Base-by-base conservation (phyloP, 768 basidiomycete species). In the Mycena belliarum region DNA sequence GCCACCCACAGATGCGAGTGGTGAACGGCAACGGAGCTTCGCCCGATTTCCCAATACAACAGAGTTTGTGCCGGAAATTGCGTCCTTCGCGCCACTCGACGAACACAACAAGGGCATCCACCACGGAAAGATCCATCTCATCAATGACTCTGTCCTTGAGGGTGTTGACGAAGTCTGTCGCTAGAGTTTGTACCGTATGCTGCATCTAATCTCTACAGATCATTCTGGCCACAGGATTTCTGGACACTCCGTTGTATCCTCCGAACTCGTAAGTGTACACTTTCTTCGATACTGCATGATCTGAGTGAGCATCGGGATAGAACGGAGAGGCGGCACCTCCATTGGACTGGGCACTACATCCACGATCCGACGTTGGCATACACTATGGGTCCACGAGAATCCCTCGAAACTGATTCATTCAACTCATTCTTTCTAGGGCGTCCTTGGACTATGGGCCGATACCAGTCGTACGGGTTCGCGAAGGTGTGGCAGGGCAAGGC, bases 351-450 rank as follows among this genome's bases (percentile, higher is more conserved):
- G 6, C 65, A 69, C 55, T 74, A 71, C 59, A 69, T 73, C 25
- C 68, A 67, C 4, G 72, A 74, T 40, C 71, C 72, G 2, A 71
- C 72, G 9, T 59, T 74, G 0, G 67, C 69, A 1, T 72, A 72
- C 55, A 61, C 56, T 4, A 35, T 46, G n/a, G 42, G 61, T 61
- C 32, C 21, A 9, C 8, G 1, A 0, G 23, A 32, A 32, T n/a
- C 20, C 25, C 29, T 32, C 29, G 29, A 6, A 14, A 38, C 35
- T 43, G 6, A 23, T 12, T 29, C 8, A 7, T 18, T 15, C 25
- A 16, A 14, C 29, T 18, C 37, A 23, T 23, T 21, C 2, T 49
- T 1, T 29, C 5, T 18, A 66, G 65, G 60, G 5, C 65, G 65
- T 21, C 62, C 65, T 4, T 66, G 63, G 59, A 64, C 63, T 14